phyloP scores from a whole-genome alignment of 441 rosid species.

The Erodium trifolium region DNA sequence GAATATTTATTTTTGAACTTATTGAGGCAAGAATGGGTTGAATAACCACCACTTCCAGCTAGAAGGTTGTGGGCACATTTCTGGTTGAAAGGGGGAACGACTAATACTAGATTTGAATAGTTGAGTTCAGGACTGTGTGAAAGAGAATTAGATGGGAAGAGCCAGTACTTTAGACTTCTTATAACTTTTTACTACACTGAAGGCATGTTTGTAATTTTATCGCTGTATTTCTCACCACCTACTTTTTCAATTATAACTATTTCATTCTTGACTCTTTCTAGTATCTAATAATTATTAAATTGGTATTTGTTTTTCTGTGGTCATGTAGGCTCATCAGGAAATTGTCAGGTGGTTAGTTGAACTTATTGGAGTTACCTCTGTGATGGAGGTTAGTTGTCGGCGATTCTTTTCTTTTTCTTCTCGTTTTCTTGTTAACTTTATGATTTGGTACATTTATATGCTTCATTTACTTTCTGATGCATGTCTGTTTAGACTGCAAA shows the following conservation, averaged over 20 bases:
- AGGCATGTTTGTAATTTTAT: not conserved
- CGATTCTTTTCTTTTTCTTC: slow-evolving; percentile 15
- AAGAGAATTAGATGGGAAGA: not conserved
- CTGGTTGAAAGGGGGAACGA: too few relatives aligned
- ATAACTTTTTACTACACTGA: not conserved
- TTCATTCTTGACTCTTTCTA: too few relatives aligned
- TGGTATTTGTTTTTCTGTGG: slow-evolving; percentile 21
- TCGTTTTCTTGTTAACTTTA: slow-evolving; percentile 7
- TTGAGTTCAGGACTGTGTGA: not conserved
- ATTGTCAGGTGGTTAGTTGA: slow-evolving; percentile 64
- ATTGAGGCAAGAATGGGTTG: not conserved
- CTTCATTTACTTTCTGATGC: slow-evolving; percentile 9
- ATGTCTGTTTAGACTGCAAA: not conserved
- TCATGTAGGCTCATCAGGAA: slow-evolving; percentile 62
- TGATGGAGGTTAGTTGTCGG: slow-evolving; percentile 80
- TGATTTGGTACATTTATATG: not conserved
- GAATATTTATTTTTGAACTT: not conserved
- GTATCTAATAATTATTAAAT: slow-evolving; percentile 5
- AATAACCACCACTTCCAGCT: not conserved
- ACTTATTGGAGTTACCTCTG: slow-evolving; percentile 82
- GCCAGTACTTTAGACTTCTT: not conserved
- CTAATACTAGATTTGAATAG: not conserved
- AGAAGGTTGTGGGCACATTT: not conserved
- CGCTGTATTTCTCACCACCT: too few relatives aligned
- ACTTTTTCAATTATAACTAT: too few relatives aligned